Evolutionary conservation across 306 rosid genomes (phyloP).

Genomic region (Fragaria iinumae): DNA sequence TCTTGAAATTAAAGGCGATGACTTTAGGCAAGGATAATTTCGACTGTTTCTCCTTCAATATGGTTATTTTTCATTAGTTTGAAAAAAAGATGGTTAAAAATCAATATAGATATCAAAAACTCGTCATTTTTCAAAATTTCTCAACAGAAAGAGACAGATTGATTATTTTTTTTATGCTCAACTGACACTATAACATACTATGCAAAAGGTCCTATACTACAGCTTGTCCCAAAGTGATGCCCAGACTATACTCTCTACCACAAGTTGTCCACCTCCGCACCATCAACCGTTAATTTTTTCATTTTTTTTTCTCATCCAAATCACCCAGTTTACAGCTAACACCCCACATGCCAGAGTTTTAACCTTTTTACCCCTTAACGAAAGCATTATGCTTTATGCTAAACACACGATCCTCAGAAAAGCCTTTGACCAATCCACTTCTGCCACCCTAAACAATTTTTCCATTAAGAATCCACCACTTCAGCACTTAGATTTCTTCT

Average conservation of each 20-base stretch:
- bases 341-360: neutral
- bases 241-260: neutral
- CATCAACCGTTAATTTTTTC: neutral
- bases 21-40: no score
- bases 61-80: no score
- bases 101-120: no score
- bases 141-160: no score
- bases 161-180: neutral
- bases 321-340: neutral
- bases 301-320: neutral
- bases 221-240: neutral
- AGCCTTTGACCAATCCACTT: neutral
- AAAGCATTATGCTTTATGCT: neutral
- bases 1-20: no score
- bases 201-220: neutral
- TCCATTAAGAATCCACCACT: neutral
- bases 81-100: no score
- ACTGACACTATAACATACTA: neutral
- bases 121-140: no score
- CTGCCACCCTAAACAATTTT: neutral
- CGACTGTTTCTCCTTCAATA: no score
- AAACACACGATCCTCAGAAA: neutral
- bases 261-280: neutral
- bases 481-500: neutral
- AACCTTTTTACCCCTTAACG: neutral